Base-by-base conservation (phyloP, 1,284 basidiomycete species). In the Peniophora sp. region DNA sequence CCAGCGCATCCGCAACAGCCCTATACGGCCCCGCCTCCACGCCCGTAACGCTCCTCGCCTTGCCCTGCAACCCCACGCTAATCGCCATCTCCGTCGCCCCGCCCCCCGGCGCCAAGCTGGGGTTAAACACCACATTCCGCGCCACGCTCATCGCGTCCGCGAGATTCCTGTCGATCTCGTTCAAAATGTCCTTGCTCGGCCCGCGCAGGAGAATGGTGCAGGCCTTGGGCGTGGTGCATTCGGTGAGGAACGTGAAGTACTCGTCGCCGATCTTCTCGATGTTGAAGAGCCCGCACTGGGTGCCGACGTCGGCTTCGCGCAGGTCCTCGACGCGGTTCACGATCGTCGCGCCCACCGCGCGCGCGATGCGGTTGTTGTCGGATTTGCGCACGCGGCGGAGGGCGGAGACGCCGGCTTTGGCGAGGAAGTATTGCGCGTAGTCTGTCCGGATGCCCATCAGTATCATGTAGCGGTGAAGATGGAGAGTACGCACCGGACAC, bases 41-140 rank as follows among this genome's bases (percentile, higher is more conserved):
- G 24, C 93, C 93, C 14, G 81, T 81, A 49, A 92, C 79, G 44
- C 72, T 80, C 60, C 88, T 79, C 22, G 92, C 91, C 67, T 87
- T 91, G 36, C 85, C 80, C n/a, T 89, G 84, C 53, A 99, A 71
- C 0, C 88, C 92, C 2, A 97, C 92, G 41, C 85, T 86, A 66
- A 99, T 87, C 0, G 95, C 96, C 93, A 99, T 97, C 74, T 99
- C 96, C 1, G 93, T 97, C 12, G 96, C 96, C 43, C 96, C 96
- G 20, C 96, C 95, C 14, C 96, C 95, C 0, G 96, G 96, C 0
- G 89, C 88, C 18, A 99, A 83, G 20, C 47, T 60, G 17, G 96
- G 96, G 72, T 98, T 91, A 74, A 99, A 98, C 53, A 97, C 87
- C 39, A 95, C 96, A 62, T 98, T 99, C 32, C 96, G 84, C 0